A percentile compares a stretch with the other conserved stretches of the same genome.
These are phyloP conservation scores for Phylloporus sp. DNA, from an alignment of 768 basidiomycete species.

Conservation along the genomic window DNA sequence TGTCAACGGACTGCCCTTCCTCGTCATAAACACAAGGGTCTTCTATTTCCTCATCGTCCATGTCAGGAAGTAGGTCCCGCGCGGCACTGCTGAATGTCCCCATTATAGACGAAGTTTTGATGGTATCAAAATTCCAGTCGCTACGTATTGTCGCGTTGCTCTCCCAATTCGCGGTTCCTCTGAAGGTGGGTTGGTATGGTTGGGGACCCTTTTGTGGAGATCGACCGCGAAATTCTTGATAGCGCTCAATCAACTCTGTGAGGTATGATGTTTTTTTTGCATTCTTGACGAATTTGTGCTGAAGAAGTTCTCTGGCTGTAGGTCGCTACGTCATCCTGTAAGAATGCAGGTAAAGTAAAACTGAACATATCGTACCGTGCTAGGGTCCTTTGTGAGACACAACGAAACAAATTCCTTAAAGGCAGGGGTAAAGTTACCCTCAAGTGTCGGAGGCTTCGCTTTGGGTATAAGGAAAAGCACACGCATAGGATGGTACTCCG, in stretches of 20 bases:
- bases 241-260: conserved; percentile 83
- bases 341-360: conserved; percentile 1
- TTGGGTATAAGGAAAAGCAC: conserved; percentile 98
- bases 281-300: conserved; percentile 87
- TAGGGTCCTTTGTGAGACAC: conserved; percentile 92
- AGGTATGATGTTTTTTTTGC: conserved; percentile 83
- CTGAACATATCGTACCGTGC: conserved; percentile 46
- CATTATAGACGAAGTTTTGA: conserved; percentile 68
- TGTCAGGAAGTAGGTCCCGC: conserved; percentile 61
- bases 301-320: conserved; percentile 85
- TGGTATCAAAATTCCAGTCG: conserved; percentile 95
- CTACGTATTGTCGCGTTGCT: conserved; percentile 73
- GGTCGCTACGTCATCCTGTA: conserved; percentile 60
- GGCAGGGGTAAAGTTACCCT: conserved; percentile 75
- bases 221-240: conserved; percentile 71
- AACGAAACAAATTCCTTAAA: conserved; percentile 92
- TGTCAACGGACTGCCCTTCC: conserved; percentile 56
- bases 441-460: conserved; percentile 87
- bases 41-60: conserved; percentile 54
- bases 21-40: conserved; percentile 37
- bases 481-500: conserved; percentile 98
- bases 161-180: conserved; percentile 65
- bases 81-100: conserved; percentile 73
- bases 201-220: conserved; percentile 55
- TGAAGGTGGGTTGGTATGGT: conserved; percentile 53